Evolutionary conservation across 306 rosid genomes (phyloP), one percentile per base, ranked within the genome.

Genomic region (Prosopis cineraria): DNA sequence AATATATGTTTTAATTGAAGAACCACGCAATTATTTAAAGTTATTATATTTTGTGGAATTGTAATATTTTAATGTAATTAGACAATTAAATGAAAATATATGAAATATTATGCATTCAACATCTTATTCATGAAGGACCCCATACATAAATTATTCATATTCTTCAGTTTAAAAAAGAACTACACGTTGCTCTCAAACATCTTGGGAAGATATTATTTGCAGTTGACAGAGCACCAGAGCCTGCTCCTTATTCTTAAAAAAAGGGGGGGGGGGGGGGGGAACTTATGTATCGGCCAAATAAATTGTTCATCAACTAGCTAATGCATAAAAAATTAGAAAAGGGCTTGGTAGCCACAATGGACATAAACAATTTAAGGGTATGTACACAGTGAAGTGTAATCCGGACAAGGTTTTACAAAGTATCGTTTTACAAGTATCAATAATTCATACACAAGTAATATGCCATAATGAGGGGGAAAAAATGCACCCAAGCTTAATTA

Each of bases 401-500:
- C 27, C 9, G 20, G 20, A 52, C 22, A 36, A 72, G 22, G 22
- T 50, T 10, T 22, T 37, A 14, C 13, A 44, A 10, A 30, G n/a
- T 73, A 55, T 3, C 11, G 24, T 37, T 60, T 75, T 37, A 44
- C 73, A 60, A 17, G 43, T 27, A 70, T 25, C 73, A 48, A 39
- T 27, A 48, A 39, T 27, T 14, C 48, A 53, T 27, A 52, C 43
- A 25, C 12, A 7, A 63, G 72, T 37, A 60, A n/a, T 33, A 27
- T 31, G 50, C 5, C 24, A 47, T 39, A n/a, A 37, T 39, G 56
- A 48, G 55, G 27, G 59, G 59, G 25, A 66, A 73, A 36, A 34
- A 73, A 74, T 31, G 25, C 56, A 52, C 27, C 62, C 37, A 75
- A 41, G 66, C 59, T 72, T 82, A 10, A 63, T 72, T 50, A 78